phyloP scores from a whole-genome alignment of 805 yeast species.

The Candida wancherniae region DNA sequence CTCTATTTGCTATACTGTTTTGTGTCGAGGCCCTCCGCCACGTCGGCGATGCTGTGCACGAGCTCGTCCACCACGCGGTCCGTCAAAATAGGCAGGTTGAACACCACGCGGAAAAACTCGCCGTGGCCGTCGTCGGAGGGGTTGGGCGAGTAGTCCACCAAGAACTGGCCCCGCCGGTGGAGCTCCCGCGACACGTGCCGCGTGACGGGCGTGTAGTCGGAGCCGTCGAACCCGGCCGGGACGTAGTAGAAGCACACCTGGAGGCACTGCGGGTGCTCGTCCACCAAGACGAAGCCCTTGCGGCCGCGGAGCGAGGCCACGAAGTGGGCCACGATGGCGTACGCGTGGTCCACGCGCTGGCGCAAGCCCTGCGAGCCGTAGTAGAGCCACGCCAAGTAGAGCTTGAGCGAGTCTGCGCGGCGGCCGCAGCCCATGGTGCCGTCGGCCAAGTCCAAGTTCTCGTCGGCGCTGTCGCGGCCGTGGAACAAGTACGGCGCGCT shows the following conservation, averaged over 20 bases:
- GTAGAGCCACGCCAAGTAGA: conserved; percentile 77
- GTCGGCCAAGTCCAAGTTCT: conserved; percentile 73
- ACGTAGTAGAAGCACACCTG: conserved; percentile 80
- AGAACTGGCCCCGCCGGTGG: conserved; percentile 59
- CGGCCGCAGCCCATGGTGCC: conserved; percentile 94
- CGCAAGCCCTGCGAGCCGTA: conserved; percentile 68
- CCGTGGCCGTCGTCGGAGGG: conserved; percentile 51
- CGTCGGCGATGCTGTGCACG: conserved; percentile 25
- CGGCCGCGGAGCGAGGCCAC: conserved; percentile 35
- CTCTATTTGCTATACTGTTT: conserved; percentile 8
- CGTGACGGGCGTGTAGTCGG: conserved; percentile 47
- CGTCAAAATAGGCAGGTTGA: conserved; percentile 60
- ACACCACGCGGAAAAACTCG: conserved; percentile 80
- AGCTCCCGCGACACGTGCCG: conserved; percentile 56
- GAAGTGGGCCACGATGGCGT: conserved; percentile 57
- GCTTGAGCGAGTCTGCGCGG: conserved; percentile 73
- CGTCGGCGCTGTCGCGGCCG: conserved; percentile 44
- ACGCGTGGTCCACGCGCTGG: conserved; percentile 69
- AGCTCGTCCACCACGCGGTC: conserved; percentile 33
- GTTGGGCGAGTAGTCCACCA: conserved; percentile 76
- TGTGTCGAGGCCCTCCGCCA: conserved; percentile 16
- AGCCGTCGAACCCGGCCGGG: conserved; percentile 31
- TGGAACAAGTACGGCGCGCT: conserved; percentile 82
- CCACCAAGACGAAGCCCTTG: conserved; percentile 51
- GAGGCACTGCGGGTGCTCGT: conserved; percentile 64